Evolutionary conservation across 2,329 filamentous ascomycete genomes (phyloP), one percentile per base, ranked within the genome.

Genomic region (Cladophialophora immunda): DNA sequence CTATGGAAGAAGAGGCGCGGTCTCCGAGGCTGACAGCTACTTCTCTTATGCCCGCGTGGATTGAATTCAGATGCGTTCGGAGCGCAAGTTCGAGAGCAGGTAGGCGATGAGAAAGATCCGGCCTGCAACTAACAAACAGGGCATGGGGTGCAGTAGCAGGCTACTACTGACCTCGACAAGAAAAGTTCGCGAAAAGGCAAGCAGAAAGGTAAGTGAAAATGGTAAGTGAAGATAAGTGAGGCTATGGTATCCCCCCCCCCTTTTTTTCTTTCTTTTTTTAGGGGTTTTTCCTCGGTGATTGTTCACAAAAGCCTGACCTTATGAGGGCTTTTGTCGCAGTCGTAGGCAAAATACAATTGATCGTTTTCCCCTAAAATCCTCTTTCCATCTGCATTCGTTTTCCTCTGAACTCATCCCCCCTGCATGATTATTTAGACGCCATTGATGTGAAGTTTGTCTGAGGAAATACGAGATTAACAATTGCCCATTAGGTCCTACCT

Each of bases 291-390:
- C 45, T 25, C 45, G 19, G 22, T 50, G 45, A 25, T 25, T 50
- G 45, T 50, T 27, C 13, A 47, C 45, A 25, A 25, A 50, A 15
- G 45, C 11, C 19, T 50, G 45, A 50, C 19, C 25, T 7, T 50
- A 50, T 25, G 45, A 50, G 2, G 45, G 45, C 45, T 50, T 50
- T 50, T 50, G 45, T 50, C 45, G 45, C 19, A 50, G 19, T 50
- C 19, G 45, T 50, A 50, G 45, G 45, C 45, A 50, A 50, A 25
- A 50, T 50, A 50, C 45, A 50, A 50, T 50, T n/a, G 5, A 50
- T 50, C 45, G 45, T 50, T 50, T 50, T 50, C 45, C 45, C 22
- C 45, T 50, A 13, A 19, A 41, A 2, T 6, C 2, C 15, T 25
- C 9, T 25, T 25, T 50, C 15, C 4, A n/a, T n/a, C n/a, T n/a